Evolutionary conservation across 805 yeast genomes (phyloP), one percentile per base, ranked within the genome.

Genomic region (Lipomyces anomalus): DNA sequence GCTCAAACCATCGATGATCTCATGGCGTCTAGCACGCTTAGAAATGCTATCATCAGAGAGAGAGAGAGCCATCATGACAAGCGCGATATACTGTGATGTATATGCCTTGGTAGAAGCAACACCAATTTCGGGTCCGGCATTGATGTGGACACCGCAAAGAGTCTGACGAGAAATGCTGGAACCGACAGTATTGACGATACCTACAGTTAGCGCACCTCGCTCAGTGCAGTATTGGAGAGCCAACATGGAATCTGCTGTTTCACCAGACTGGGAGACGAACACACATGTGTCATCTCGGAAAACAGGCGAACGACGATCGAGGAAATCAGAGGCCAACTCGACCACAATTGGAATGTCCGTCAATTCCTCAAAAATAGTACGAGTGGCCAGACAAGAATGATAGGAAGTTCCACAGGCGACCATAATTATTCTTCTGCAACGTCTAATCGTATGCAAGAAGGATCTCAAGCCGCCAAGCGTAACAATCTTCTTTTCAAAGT

Each of bases 401-500:
- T 89, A 92, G 0, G 98, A 92, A 4, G 99, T 92, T 71, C 99
- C 99, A 71, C 99, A 92, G 1, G 98, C 99, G 70, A 92, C 85
- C 97, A 92, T 92, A 49, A 89, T 85, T 60, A 92, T 76, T 68
- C 98, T 80, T 70, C 97, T 80, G 59, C 96, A 88, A 62, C 96
- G 80, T 70, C 97, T 79, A 53, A 92, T 85, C 38, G 92, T 84
- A 23, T 92, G 80, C 53, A 92, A 72, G 76, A 81, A 85, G 13
- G 83, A 74, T 57, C 83, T 79, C 61, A 92, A 75, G 34, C 99
- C 99, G 62, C 98, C 98, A 50, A 92, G 74, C 56, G 77, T 84
- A 57, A 92, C 83, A 35, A 69, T 72, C 58, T 75, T 74, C 64
- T 81, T 80, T 37, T 80, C 88, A 62, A 92, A 92, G 68, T 92